A percentile compares a stretch with the other conserved stretches of the same genome.
Evolutionary conservation across 2,329 filamentous ascomycete species (phyloP).

Genomic region (Chrysoporthe cubensis): DNA sequence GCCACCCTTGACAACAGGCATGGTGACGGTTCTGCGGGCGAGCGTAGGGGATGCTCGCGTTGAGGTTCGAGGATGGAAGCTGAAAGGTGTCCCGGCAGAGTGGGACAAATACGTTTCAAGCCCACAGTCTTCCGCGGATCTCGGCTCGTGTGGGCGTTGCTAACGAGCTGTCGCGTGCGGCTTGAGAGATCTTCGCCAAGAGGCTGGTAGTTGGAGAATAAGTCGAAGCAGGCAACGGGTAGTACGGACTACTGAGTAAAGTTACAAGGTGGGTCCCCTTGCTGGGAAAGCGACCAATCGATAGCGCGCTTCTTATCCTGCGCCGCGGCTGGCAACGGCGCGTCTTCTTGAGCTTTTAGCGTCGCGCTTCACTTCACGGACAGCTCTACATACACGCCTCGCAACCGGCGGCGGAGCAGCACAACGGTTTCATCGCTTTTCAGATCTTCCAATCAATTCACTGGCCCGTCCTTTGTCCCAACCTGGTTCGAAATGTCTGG

Average conservation of each 20-base stretch:
- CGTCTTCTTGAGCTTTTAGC: slow-evolving; percentile 8
- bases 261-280: neutral
- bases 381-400: neutral
- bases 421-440: neutral
- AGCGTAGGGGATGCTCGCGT: slow-evolving; percentile 2
- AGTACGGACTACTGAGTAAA: neutral
- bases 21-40: slow-evolving; percentile 41
- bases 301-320: neutral
- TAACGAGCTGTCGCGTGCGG: neutral
- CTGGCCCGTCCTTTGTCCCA: neutral
- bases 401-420: neutral
- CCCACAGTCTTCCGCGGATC: neutral
- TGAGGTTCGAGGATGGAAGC: neutral
- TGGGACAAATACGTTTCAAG: neutral
- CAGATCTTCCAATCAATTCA: neutral
- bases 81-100: neutral
- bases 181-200: neutral
- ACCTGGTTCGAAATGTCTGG: slow-evolving; percentile 17
- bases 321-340: slow-evolving; percentile 14
- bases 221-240: neutral
- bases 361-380: slow-evolving; percentile 4
- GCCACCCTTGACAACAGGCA: slow-evolving; percentile 76
- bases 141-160: neutral
- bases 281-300: neutral
- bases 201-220: neutral